These are phyloP conservation scores for Esteya vermicola DNA, from an alignment of 2,329 filamentous ascomycete species.

Conservation along the genomic window DNA sequence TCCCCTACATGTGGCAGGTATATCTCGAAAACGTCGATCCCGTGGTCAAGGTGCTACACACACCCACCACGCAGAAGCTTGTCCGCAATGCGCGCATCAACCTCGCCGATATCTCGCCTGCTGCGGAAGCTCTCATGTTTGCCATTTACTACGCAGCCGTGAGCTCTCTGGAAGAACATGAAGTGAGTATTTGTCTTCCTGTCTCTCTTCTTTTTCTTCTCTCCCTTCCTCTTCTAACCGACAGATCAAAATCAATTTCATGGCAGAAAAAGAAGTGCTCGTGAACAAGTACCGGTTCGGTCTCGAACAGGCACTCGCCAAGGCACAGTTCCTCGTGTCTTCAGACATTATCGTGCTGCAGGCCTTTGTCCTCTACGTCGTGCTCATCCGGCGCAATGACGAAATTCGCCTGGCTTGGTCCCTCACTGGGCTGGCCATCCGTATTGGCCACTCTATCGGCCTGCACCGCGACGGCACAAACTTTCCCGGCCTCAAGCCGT, in stretches of 20 bases:
- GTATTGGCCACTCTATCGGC: constrained; percentile 38
- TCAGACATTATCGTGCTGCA: constrained; percentile 47
- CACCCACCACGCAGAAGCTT: constrained; percentile 26
- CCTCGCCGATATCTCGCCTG: constrained; percentile 39
- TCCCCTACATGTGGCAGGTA: constrained; percentile 35
- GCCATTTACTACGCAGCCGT: constrained; percentile 45
- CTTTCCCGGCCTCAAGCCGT: constrained; percentile 38
- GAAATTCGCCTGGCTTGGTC: constrained; percentile 45
- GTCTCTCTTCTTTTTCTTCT: too few species aligned
- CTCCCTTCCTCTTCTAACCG: neutral
- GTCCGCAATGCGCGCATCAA: constrained; percentile 36
- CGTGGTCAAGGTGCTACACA: constrained; percentile 27
- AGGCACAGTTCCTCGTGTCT: constrained; percentile 44
- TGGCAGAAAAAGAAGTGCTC: constrained; percentile 29
- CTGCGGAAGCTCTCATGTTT: constrained; percentile 49
- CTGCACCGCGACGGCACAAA: constrained; percentile 42
- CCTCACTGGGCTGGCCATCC: constrained; percentile 45
- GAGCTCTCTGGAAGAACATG: constrained; percentile 43
- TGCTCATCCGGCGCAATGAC: constrained; percentile 35
- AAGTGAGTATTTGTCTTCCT: constrained; percentile 24
- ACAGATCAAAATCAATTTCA: constrained; percentile 36
- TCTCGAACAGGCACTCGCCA: constrained; percentile 45
- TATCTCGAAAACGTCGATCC: constrained; percentile 38
- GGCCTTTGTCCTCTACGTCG: constrained; percentile 44
- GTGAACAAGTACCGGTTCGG: constrained; percentile 35